phyloP scores from a whole-genome alignment of 768 basidiomycete genomes.

The Grammothele lineata region DNA sequence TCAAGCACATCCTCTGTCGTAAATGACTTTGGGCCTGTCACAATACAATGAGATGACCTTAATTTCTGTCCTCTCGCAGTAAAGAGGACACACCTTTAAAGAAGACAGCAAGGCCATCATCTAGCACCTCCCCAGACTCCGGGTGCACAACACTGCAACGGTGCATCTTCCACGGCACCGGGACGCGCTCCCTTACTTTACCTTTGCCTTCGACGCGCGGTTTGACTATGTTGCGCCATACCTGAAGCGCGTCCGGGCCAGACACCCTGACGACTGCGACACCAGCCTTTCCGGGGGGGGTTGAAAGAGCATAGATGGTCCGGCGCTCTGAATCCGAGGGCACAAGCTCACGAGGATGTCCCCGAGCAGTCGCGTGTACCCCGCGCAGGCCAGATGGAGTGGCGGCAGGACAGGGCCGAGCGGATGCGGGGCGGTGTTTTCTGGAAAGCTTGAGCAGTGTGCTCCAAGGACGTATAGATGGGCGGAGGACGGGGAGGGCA shows the following conservation, averaged over 20 bases:
- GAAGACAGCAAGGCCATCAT: slow-evolving; percentile 79
- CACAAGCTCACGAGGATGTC: slow-evolving; percentile 12
- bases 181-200: slow-evolving; percentile 22
- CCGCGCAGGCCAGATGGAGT: too few species aligned
- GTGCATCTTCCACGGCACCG: slow-evolving; percentile 64
- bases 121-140: slow-evolving; percentile 53
- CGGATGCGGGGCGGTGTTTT: slow-evolving; percentile 13
- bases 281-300: slow-evolving; percentile 81
- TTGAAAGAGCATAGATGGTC: slow-evolving; percentile 87
- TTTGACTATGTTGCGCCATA: slow-evolving; percentile 60
- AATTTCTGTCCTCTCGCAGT: too few species aligned
- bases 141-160: slow-evolving; percentile 69
- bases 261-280: slow-evolving; percentile 81
- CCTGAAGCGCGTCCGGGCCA: slow-evolving; percentile 63
- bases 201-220: slow-evolving; percentile 17
- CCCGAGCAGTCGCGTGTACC: too few species aligned
- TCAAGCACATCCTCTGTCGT: slow-evolving; percentile 83
- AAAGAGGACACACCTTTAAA: slow-evolving; percentile 60
- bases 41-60: too few species aligned
- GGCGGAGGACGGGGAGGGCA: slow-evolving; percentile 1
- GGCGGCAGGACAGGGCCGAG: too few species aligned
- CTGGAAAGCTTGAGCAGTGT: slow-evolving; percentile 6
- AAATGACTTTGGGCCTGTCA: slow-evolving; percentile 66
- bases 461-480: slow-evolving; percentile 8
- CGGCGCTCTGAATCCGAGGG: slow-evolving; percentile 50